These are phyloP conservation scores for Cynanchum wilfordii DNA, from an alignment of 257 asterid species.

Conservation along the genomic window DNA sequence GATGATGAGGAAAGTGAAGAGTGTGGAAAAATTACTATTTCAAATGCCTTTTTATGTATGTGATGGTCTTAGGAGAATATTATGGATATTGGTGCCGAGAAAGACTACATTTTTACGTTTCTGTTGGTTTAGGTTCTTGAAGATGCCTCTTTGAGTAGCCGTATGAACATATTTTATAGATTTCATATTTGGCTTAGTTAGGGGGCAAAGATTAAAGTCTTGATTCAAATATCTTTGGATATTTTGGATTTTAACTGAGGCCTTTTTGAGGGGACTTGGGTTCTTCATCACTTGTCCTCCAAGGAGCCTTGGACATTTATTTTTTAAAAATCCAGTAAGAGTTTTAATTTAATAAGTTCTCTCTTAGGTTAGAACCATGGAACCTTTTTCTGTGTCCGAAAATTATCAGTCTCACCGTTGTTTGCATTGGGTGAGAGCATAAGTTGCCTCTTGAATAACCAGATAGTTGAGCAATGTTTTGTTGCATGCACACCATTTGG, in stretches of 20 bases:
- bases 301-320: conserved; percentile 24
- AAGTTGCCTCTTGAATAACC: conserved; percentile 23
- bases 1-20: background rate
- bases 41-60: background rate
- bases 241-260: conserved; percentile 13
- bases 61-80: background rate
- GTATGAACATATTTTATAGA: conserved; percentile 5
- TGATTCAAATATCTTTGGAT: conserved; percentile 6
- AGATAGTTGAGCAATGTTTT: conserved; percentile 13
- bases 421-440: background rate
- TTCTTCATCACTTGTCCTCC: conserved; percentile 15
- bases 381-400: background rate
- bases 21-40: background rate
- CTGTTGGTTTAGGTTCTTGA: background rate
- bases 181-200: conserved; percentile 32
- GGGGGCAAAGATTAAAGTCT: conserved; percentile 18
- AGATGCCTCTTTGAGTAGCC: conserved; percentile 23
- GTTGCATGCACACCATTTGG: conserved; percentile 12
- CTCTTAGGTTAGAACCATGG: background rate
- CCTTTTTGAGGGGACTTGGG: conserved; percentile 23
- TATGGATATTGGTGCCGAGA: background rate
- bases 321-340: background rate
- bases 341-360: background rate
- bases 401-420: background rate
- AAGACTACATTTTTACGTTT: background rate